Evolutionary conservation across 768 basidiomycete genomes (phyloP).

Genomic region (Tylopilus balloui): DNA sequence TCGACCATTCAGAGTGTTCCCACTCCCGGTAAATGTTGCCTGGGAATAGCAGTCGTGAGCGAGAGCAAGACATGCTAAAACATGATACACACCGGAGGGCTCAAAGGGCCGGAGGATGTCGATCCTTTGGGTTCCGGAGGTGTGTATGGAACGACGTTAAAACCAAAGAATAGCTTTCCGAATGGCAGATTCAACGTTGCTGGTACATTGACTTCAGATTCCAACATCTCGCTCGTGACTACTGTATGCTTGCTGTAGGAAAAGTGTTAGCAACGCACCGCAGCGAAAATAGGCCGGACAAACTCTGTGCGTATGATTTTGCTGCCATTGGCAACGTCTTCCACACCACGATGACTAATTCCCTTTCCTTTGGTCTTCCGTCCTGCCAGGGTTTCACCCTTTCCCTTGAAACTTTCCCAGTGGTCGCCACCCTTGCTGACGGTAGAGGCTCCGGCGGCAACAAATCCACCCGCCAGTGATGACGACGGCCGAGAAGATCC

Average conservation of each 20-base stretch:
- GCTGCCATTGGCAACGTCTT: constrained; percentile 73
- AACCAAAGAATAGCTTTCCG: constrained; percentile 97
- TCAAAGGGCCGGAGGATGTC: constrained; percentile 26
- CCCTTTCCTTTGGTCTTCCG: constrained; percentile 96
- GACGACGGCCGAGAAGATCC: constrained; percentile 81
- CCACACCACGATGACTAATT: constrained; percentile 74
- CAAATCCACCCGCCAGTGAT: constrained; percentile 64
- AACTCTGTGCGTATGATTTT: constrained; percentile 92
- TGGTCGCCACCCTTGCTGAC: constrained; percentile 76
- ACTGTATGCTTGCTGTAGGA: constrained; percentile 68
- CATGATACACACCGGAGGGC: constrained; percentile 26
- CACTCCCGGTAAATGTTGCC: constrained; percentile 60
- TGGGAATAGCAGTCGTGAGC: constrained; percentile 9
- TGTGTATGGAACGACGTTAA: constrained; percentile 67
- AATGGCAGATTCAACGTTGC: constrained; percentile 87
- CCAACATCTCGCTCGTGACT: constrained; percentile 75
- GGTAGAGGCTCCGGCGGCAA: constrained; percentile 42
- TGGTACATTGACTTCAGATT: constrained; percentile 74
- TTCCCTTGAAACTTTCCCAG: constrained; percentile 96
- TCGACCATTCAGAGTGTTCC: constrained; percentile 62
- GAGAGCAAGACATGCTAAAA: background rate
- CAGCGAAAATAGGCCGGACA: constrained; percentile 30
- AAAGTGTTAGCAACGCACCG: constrained; percentile 10
- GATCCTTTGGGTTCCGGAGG: constrained; percentile 40
- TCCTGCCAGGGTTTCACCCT: constrained; percentile 86